A percentile compares a stretch with the other conserved stretches of the same genome.
Evolutionary conservation across 768 basidiomycete species (phyloP).

Genomic region (Kockovaella imperatae): DNA sequence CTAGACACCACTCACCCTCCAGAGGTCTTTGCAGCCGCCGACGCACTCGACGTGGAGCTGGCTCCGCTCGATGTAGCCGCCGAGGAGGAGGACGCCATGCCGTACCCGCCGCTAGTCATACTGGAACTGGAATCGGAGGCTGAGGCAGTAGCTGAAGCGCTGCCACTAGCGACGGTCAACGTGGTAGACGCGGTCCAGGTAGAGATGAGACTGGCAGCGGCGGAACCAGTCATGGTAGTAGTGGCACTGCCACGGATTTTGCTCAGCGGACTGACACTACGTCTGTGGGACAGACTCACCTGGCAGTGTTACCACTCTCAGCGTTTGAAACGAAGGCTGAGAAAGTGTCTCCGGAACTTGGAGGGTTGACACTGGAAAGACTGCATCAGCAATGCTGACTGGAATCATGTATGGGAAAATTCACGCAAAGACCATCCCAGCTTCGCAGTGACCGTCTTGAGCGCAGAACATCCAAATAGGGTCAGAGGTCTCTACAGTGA

Average conservation of each 20-base stretch:
- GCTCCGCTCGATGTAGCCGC: no score
- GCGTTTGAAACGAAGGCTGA: conserved; percentile 10
- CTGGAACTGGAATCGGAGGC: not conserved
- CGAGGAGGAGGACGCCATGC: not conserved
- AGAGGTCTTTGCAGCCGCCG: no score
- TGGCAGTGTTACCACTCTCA: not conserved
- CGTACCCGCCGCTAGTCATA: not conserved
- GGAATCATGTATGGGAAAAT: not conserved
- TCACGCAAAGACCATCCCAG: conserved; percentile 13
- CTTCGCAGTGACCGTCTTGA: conserved; percentile 4
- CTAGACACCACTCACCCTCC: no score
- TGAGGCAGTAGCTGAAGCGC: not conserved
- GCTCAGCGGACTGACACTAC: not conserved
- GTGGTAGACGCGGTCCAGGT: not conserved
- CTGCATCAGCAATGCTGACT: not conserved
- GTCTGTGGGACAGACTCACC: not conserved
- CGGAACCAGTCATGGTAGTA: not conserved
- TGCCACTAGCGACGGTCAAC: not conserved
- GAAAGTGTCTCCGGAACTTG: conserved; percentile 9
- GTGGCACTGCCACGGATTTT: not conserved
- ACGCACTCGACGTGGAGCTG: no score
- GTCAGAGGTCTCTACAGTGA: conserved; percentile 12
- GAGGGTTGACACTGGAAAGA: conserved; percentile 3
- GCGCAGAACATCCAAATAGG: conserved; percentile 17
- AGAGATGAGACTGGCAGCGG: not conserved